These are phyloP conservation scores for Rubia yunnanensis DNA, from an alignment of 257 asterid species.

Conservation along the genomic window DNA sequence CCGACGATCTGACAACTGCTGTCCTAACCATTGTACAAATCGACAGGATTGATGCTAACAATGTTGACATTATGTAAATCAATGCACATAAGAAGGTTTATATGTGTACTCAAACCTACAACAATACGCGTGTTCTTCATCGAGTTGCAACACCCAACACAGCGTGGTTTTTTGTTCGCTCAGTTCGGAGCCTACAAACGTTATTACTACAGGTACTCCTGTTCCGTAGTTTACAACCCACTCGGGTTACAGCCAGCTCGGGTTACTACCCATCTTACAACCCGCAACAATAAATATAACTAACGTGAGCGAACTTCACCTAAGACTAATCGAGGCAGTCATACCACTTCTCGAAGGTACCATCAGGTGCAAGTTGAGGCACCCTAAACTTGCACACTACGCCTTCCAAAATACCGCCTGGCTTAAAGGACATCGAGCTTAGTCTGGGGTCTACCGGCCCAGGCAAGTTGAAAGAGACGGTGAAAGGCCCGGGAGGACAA, in stretches of 20 bases:
- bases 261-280: not conserved
- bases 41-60: not conserved
- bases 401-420: conserved; percentile 36
- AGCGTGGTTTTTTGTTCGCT: no score
- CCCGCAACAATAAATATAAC: not conserved
- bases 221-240: not conserved
- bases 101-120: not conserved
- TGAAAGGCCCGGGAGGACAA: conserved; percentile 42
- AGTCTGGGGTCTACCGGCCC: conserved; percentile 40
- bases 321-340: conserved; percentile 16
- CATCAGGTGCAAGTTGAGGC: conserved; percentile 27
- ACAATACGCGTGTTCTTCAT: no score
- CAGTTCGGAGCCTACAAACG: no score
- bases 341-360: conserved; percentile 31
- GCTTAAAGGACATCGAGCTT: conserved; percentile 13
- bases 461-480: conserved; percentile 38
- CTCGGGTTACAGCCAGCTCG: no score
- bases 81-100: not conserved
- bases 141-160: no score
- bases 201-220: not conserved
- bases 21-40: not conserved
- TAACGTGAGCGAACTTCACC: no score
- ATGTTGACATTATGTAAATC: not conserved
- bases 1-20: not conserved
- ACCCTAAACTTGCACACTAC: conserved; percentile 22